A percentile compares a stretch with the other conserved stretches of the same genome.
These are phyloP conservation scores for Aethionema arabicum DNA, from an alignment of 345 rosid genomes.

Conservation along the genomic window DNA sequence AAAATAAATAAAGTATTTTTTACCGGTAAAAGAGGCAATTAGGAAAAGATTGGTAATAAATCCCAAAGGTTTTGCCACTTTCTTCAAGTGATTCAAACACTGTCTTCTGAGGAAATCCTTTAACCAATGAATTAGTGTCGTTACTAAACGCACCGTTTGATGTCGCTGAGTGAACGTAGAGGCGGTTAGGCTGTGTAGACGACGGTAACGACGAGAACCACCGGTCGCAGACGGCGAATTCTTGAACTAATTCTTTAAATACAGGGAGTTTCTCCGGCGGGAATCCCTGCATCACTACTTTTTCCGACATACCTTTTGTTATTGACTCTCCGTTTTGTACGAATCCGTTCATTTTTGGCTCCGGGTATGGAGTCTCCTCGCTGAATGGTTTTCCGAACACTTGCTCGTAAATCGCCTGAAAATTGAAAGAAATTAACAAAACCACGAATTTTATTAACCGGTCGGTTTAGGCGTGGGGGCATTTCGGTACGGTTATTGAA, in stretches of 20 bases:
- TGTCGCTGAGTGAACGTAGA: conserved; percentile 70
- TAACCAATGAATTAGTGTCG: conserved; percentile 43
- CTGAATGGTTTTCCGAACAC: conserved; percentile 56
- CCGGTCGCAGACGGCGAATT: conserved; percentile 74
- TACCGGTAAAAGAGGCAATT: conserved; percentile 61
- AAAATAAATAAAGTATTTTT: background rate
- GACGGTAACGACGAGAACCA: conserved; percentile 76
- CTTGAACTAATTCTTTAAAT: conserved; percentile 51
- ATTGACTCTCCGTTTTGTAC: conserved; percentile 58
- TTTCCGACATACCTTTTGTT: conserved; percentile 48
- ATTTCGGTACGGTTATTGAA: background rate
- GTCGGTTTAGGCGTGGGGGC: conserved; percentile 9
- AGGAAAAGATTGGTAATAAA: conserved; percentile 60
- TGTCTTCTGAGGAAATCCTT: conserved; percentile 73
- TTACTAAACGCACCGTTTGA: conserved; percentile 64
- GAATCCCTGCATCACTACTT: conserved; percentile 78
- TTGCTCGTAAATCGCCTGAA: conserved; percentile 64
- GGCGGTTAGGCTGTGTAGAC: conserved; percentile 66
- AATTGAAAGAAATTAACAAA: background rate
- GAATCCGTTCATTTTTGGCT: conserved; percentile 59
- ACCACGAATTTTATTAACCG: background rate
- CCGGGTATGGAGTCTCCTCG: conserved; percentile 23
- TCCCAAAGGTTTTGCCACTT: conserved; percentile 52
- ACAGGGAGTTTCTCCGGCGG: conserved; percentile 63
- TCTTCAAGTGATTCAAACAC: conserved; percentile 71